phyloP scores from a whole-genome alignment of 306 rosid species.

The Fragaria iinumae region DNA sequence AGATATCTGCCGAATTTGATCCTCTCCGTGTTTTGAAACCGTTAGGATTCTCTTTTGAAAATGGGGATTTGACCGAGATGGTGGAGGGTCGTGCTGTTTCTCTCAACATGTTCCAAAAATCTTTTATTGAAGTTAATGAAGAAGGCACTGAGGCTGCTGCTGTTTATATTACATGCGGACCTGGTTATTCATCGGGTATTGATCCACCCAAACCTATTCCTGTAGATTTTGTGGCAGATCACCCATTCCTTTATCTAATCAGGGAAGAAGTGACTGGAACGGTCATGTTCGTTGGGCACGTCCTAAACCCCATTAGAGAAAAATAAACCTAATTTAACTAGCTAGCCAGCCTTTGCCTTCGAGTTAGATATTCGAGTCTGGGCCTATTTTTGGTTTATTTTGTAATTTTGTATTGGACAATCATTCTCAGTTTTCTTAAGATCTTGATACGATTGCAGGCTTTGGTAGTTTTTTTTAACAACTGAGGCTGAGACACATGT shows the following conservation, averaged over 20 bases:
- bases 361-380: background rate
- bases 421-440: background rate
- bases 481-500: background rate
- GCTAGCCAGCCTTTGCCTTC: background rate
- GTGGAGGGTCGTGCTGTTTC: background rate
- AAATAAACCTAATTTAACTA: background rate
- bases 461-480: background rate
- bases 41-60: background rate
- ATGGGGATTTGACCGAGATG: conserved; percentile 23
- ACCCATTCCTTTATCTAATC: conserved; percentile 22
- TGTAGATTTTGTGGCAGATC: conserved; percentile 29
- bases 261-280: conserved; percentile 14
- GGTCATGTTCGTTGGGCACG: conserved; percentile 14
- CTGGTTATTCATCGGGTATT: rapidly evolving
- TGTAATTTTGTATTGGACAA: background rate
- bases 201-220: background rate
- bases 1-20: conserved; percentile 5
- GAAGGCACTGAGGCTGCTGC: conserved; percentile 25
- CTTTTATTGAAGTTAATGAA: conserved; percentile 25
- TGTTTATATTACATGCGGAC: background rate
- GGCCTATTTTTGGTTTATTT: background rate
- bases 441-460: background rate
- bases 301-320: conserved; percentile 13
- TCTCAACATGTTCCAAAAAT: background rate
- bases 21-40: background rate